A percentile compares a stretch with the other conserved stretches of the same genome.
Evolutionary conservation across 176 grass and related monocot genomes (phyloP).

Genomic region (Eragrostis curvula): DNA sequence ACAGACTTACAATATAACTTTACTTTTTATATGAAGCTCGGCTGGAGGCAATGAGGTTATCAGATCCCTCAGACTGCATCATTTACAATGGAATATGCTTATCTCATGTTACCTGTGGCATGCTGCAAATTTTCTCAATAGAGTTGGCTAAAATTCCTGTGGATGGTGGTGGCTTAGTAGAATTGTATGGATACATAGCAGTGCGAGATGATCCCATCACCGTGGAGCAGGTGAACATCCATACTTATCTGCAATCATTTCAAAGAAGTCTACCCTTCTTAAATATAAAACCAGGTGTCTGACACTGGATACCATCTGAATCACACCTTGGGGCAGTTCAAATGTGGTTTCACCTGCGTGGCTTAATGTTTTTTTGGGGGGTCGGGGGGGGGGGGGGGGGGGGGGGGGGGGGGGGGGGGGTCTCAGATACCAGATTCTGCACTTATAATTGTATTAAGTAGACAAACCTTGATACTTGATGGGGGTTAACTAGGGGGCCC

Average conservation of each 20-base stretch:
- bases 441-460: background rate
- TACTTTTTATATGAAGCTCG: conserved; percentile 30
- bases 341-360: background rate
- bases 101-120: background rate
- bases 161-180: conserved; percentile 25
- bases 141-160: background rate
- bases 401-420: too few relatives aligned
- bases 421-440: background rate
- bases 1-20: background rate
- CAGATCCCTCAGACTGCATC: conserved; percentile 18
- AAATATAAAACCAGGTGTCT: background rate
- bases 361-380: too few relatives aligned
- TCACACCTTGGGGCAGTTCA: background rate
- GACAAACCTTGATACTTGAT: conserved; percentile 15
- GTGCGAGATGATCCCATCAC: conserved; percentile 7
- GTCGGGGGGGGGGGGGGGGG: too few relatives aligned
- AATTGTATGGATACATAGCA: conserved; percentile 36
- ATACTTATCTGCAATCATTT: background rate
- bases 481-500: background rate
- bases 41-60: conserved; percentile 10
- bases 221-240: conserved; percentile 6
- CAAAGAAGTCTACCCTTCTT: background rate
- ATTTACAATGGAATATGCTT: background rate
- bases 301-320: too few relatives aligned
- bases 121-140: conserved; percentile 34